Base-by-base conservation (phyloP, 768 basidiomycete genomes). In the Mycena polygramma region DNA sequence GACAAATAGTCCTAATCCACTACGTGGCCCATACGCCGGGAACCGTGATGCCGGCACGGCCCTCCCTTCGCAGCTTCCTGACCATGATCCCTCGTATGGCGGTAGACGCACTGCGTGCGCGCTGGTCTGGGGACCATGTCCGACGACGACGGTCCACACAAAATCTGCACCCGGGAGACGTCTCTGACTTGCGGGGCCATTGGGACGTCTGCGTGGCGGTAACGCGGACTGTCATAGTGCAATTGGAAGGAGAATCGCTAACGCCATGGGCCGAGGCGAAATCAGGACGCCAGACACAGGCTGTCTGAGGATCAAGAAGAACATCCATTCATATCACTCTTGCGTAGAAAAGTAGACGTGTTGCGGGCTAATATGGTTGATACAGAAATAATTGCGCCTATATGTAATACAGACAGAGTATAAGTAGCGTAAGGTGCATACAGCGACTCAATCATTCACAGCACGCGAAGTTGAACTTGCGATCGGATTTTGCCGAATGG, bases 11-110 rank as follows among this genome's bases (percentile, higher is more conserved):
- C 36, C 22, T 49, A 3, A 22, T 37, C 48, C 11, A 37, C 20
- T 19, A n/a, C n/a, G 13, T n/a, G 9, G 36, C 20, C 1, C 6
- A 13, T 30, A 11, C 52, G 30, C 30, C 30, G 6, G 30, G 30
- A 3, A 26, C 30, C 4, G 24, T 6, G 13, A 14, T 5, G 3
- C 22, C n/a, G 6, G 7, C 36, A n/a, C 52, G 61, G 0, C 68
- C 61, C 17, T 69, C 59, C 4, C 13, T 62, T 24, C 61, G 36
- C 3, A n/a, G 36, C 19, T 14, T 55, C 14, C 26, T 69, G 35
- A 17, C 43, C 4, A 37, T 17, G 52, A n/a, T 63, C 2, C 68
- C 68, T 4, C 46, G 30, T n/a, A 19, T 54, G 30, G 62, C 45
- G n/a, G 7, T 57, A 11, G 53, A 45, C 26, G 30, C 35, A 4